Conservation (phyloP, 2,329 filamentous ascomycete species). For the Aspergillus awamori region DNA sequence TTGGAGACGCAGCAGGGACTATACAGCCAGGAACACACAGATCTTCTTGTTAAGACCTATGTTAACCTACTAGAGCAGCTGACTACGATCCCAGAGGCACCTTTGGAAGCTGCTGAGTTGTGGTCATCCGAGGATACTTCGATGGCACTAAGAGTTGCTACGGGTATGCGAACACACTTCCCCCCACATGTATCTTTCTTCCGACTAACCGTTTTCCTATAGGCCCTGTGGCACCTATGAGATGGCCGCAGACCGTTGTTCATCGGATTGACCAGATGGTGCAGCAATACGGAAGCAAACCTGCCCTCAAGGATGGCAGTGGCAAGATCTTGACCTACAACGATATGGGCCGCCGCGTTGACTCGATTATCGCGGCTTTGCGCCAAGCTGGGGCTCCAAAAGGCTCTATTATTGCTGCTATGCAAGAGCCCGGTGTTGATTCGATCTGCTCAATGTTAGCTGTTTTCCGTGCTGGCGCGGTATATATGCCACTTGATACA, state of each 20-base stretch:
- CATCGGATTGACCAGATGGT: conserved; percentile 3
- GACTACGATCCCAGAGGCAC: background rate
- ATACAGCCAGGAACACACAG: background rate
- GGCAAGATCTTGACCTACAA: background rate
- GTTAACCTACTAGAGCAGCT: background rate
- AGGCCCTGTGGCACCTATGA: background rate
- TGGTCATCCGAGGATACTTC: background rate
- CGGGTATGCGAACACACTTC: background rate
- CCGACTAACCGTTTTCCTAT: background rate
- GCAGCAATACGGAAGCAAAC: background rate
- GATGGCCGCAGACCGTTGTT: background rate
- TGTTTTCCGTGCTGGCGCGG: conserved; percentile 31
- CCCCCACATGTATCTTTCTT: background rate
- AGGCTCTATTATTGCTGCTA: background rate
- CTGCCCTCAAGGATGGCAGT: conserved; percentile 4
- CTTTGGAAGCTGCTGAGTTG: background rate
- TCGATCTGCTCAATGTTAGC: conserved; percentile 9
- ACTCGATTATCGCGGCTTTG: background rate
- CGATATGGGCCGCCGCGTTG: background rate
- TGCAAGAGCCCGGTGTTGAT: background rate
- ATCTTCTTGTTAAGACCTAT: background rate
- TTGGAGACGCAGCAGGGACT: background rate
- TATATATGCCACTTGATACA: conserved; percentile 45
- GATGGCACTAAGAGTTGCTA: background rate
- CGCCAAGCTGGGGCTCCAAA: background rate